Base-by-base conservation (phyloP, 2,329 filamentous ascomycete genomes). In the Neoascochyta sp. region DNA sequence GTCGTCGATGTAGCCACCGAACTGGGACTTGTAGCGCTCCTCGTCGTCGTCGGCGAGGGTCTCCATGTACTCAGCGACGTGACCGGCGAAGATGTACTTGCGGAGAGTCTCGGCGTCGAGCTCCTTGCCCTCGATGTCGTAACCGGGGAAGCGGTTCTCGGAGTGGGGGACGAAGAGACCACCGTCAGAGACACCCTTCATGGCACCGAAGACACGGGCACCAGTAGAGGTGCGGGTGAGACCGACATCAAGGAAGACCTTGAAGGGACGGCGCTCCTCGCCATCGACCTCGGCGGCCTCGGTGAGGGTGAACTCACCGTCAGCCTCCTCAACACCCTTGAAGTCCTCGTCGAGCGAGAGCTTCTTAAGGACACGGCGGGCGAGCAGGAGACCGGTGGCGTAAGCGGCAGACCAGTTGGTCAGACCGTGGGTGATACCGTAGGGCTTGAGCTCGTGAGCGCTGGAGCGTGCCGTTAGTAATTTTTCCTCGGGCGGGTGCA, bases 31-130 rank as follows among this genome's bases (percentile, higher is more conserved):
- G 86, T 87, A 98, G 68, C 92, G 89, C 81, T 98, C 92, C 85
- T 98, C 92, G 66, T 98, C 92, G 67, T 98, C 92, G 63, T 98
- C 92, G 73, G 92, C 92, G 50, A 98, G 86, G 39, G 84, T 92
- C 83, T 98, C 92, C 92, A 98, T 98, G 83, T 98, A 98, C 81
- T 98, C 92, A 57, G 90, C 89, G 50, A 98, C 86, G 81, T 98
- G 92, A 44, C 92, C 90, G 65, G 79, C 92, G 71, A 86, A 90
- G 79, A 98, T 98, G 84, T 98, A 98, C 78, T 89, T 94, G 80
- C 90, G 88, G 67, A 98, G 86, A 54, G 80, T 84, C 71, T 98
- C 92, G 62, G 88, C 80, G 62, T 98, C 92, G 62, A 98, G 86
- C 80, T 96, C 90, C 84, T 98, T 89, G 70, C 75, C 73, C 78